Base-by-base conservation (phyloP, 139 green algal genomes). In the Haematococcus lacustris region DNA sequence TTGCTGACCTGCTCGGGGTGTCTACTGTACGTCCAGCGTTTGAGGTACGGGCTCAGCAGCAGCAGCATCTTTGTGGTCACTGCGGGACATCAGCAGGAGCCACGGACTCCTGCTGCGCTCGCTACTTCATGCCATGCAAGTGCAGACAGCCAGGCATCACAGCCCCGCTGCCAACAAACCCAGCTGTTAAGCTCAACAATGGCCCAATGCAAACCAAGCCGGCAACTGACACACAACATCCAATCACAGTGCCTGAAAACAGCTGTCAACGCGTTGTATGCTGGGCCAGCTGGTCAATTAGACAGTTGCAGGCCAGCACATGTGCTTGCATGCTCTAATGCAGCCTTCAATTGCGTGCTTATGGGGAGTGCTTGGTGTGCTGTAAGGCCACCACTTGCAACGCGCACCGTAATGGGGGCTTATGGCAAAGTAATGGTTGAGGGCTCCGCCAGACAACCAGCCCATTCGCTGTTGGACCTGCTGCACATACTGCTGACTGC, bases 381-480 rank as follows among this genome's bases (percentile, higher is more conserved):
- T 57, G 47, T 13, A 13, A 28, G 13, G 53, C 9, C 38, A 71
- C n/a, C n/a, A n/a, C n/a, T n/a, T 38, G 65, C 33, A 1, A 9
- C 51, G 37, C 85, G 66, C 59, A 93, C 88, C 90, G 70, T 98
- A 98, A 7, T 85, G 71, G 3, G 82, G 80, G 50, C 77, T 95
- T 68, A 98, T 86, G 39, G 85, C 86, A 82, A 98, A 98, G 71
- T 94, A 88, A 57, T 94, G 94, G 61, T 90, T 88, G 41, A 96
- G 76, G 0, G 83, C 75, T 1, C 84, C 82, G 7, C 88, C 88
- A 1, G 89, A 91, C 33, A 88, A 68, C 71, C 74, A 84, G 41
- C 77, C 78, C 60, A 88, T 81, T 2, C 82, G 80, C 77, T 91
- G 78, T 79, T 88, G 83, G 70, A 88, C 76, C 59, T 82, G 73